These are phyloP conservation scores for Hypoxylon sp. DNA, from an alignment of 2,329 filamentous ascomycete genomes.

Conservation along the genomic window DNA sequence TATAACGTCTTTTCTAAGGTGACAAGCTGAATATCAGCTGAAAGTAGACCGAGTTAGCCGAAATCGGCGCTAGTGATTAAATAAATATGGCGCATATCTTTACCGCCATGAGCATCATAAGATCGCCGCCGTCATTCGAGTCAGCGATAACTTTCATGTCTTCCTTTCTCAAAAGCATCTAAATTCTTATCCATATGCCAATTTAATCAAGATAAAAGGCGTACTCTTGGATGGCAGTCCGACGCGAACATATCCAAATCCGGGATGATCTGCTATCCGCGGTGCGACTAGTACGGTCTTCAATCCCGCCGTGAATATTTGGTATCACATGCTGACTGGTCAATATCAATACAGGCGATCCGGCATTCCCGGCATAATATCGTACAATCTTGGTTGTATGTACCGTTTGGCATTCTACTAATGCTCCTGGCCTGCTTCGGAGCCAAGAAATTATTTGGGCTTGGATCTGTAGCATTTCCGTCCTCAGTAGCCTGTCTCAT, in stretches of 20 bases:
- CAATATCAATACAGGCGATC: slow-evolving; percentile 29
- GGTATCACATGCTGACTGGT: not conserved
- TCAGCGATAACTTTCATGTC: not conserved
- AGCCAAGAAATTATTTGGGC: slow-evolving; percentile 60
- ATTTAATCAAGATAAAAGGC: not conserved
- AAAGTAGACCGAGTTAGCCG: slow-evolving; percentile 21
- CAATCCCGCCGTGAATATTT: not conserved
- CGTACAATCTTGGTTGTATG: slow-evolving; percentile 63
- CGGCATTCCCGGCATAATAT: slow-evolving; percentile 47
- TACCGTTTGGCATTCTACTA: slow-evolving; percentile 62
- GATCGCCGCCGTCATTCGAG: slow-evolving; percentile 5
- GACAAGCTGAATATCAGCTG: slow-evolving; percentile 6
- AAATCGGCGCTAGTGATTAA: slow-evolving; percentile 35
- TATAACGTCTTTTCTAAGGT: slow-evolving; percentile 6
- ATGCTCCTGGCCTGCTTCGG: slow-evolving; percentile 62
- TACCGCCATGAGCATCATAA: slow-evolving; percentile 22
- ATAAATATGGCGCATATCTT: slow-evolving; percentile 22
- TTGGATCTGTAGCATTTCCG: slow-evolving; percentile 68
- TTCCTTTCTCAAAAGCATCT: slow-evolving; percentile 10
- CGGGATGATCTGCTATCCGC: slow-evolving; percentile 38
- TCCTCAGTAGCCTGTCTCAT: slow-evolving; percentile 72
- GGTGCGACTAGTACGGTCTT: slow-evolving; percentile 30
- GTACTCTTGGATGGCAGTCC: slow-evolving; percentile 5
- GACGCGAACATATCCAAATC: slow-evolving; percentile 18
- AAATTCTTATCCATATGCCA: not conserved